These are phyloP conservation scores for Cladosporium sp. DNA, from an alignment of 2,329 filamentous ascomycete species.

Conservation along the genomic window DNA sequence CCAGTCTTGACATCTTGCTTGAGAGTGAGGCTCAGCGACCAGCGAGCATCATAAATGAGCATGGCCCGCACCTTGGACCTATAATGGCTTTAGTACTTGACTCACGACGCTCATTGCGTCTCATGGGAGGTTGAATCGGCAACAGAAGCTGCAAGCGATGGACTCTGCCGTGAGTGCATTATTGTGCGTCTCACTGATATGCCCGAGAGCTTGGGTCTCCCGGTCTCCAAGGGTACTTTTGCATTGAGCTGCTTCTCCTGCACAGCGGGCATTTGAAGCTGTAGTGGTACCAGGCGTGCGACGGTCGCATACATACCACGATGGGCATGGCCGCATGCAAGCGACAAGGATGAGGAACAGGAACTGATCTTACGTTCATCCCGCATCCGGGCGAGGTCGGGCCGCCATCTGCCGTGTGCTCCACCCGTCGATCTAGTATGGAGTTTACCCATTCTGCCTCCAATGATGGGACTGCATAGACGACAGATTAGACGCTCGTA, in stretches of 20 bases:
- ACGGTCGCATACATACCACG: neutral
- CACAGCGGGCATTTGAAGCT: neutral
- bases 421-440: neutral
- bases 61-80: neutral
- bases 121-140: neutral
- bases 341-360: conserved; percentile 1
- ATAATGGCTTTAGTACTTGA: neutral
- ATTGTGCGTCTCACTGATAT: neutral
- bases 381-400: conserved; percentile 4
- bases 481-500: neutral
- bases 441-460: neutral
- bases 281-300: conserved; percentile 8
- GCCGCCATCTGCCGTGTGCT: neutral
- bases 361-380: neutral
- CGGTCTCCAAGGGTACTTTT: conserved; percentile 4
- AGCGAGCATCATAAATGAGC: conserved; percentile 3
- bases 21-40: conserved; percentile 4
- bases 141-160: neutral
- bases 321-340: conserved; percentile 12
- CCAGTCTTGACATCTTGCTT: neutral
- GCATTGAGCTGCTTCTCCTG: neutral
- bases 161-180: neutral
- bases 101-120: neutral
- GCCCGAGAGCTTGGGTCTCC: conserved; percentile 6
- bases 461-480: neutral